A percentile compares a stretch with the other conserved stretches of the same genome.
Evolutionary conservation across 2,329 filamentous ascomycete species (phyloP).

Genomic region (Cercospora brassicicola): DNA sequence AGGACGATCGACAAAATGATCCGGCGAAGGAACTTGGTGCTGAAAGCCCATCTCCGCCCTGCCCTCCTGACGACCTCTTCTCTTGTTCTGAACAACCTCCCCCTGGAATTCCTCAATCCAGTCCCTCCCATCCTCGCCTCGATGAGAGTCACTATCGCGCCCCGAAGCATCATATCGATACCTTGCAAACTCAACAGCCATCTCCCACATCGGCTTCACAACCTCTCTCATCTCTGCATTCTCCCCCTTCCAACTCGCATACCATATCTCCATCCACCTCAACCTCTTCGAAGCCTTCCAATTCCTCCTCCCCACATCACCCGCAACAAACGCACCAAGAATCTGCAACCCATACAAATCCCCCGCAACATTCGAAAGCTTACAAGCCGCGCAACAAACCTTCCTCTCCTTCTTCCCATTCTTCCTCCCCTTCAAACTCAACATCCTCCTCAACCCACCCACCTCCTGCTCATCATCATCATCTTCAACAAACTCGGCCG

Average conservation of each 20-base stretch:
- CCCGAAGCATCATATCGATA: neutral
- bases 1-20: neutral
- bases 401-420: neutral
- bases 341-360: slow-evolving; percentile 24
- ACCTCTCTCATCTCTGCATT: neutral
- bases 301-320: slow-evolving; percentile 24
- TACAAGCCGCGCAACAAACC: slow-evolving; percentile 31
- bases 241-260: slow-evolving; percentile 2
- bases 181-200: slow-evolving; percentile 14
- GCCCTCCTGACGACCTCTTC: neutral
- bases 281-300: slow-evolving; percentile 34
- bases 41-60: neutral
- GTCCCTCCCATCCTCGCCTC: neutral
- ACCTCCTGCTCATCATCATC: neutral
- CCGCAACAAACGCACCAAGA: slow-evolving; percentile 30
- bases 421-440: neutral
- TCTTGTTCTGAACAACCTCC: neutral
- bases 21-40: neutral
- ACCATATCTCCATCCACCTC: slow-evolving; percentile 26
- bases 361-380: slow-evolving; percentile 15
- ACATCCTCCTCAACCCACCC: neutral
- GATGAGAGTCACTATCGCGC: neutral
- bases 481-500: slow-evolving; percentile 10
- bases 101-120: neutral
- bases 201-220: slow-evolving; percentile 16